Percentiles rank a stretch among this genome's conserved stretches.
These are phyloP conservation scores for Chlamydomonas schloesseri DNA, from an alignment of 139 green algal species.

Conservation along the genomic window DNA sequence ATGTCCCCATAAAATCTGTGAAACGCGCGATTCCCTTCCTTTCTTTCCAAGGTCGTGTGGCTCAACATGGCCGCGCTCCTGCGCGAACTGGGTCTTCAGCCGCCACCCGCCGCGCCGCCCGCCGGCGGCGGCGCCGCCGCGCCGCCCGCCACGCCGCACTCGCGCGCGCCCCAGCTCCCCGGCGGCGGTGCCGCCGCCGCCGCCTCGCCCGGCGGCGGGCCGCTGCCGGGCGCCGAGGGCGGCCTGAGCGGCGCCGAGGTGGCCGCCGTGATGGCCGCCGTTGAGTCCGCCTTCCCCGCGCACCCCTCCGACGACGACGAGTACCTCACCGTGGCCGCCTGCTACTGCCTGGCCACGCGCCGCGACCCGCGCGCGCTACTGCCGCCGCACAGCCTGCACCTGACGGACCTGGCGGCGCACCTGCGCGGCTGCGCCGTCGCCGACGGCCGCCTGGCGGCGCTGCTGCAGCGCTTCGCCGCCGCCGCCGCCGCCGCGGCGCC, in stretches of 20 bases:
- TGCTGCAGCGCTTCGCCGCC: background rate
- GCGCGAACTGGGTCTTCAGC: slow-evolving; percentile 7
- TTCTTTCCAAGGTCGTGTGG: slow-evolving; percentile 6
- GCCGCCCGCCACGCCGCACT: background rate
- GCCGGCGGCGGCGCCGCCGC: background rate
- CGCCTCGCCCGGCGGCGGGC: background rate
- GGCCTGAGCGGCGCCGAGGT: background rate
- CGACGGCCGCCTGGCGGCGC: slow-evolving; percentile 20
- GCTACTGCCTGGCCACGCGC: slow-evolving; percentile 26
- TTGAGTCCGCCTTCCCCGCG: slow-evolving; percentile 22
- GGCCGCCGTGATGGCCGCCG: background rate
- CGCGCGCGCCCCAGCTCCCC: background rate
- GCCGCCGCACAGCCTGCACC: slow-evolving; percentile 27
- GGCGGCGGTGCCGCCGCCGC: background rate
- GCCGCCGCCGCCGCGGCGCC: background rate
- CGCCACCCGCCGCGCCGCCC: background rate
- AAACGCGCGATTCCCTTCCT: too few relatives aligned
- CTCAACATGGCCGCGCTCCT: slow-evolving; percentile 17
- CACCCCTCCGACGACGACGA: slow-evolving; percentile 37
- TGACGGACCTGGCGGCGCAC: slow-evolving; percentile 18
- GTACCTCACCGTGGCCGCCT: slow-evolving; percentile 16
- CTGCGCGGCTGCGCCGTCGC: background rate
- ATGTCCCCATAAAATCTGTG: too few relatives aligned
- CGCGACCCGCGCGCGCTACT: background rate
- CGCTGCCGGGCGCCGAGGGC: background rate